A percentile compares a stretch with the other conserved stretches of the same genome.
phyloP scores from a whole-genome alignment of 768 basidiomycete species.

The Russula earlei region DNA sequence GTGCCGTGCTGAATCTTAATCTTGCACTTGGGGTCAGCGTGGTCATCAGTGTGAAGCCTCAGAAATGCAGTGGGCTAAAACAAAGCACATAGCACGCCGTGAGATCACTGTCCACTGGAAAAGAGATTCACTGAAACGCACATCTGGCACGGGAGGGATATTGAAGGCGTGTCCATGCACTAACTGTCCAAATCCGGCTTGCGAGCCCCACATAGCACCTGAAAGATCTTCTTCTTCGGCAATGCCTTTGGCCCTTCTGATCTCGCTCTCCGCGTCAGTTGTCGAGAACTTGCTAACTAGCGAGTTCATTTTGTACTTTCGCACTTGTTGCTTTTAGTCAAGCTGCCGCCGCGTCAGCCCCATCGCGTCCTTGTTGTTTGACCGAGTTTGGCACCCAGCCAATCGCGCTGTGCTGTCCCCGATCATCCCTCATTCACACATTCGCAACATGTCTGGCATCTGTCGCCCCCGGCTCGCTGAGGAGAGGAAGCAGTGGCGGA shows the following conservation, averaged over 20 bases:
- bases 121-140: constrained; percentile 31
- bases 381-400: background rate
- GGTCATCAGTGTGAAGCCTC: constrained; percentile 89
- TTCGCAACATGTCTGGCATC: constrained; percentile 68
- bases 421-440: background rate
- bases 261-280: constrained; percentile 40
- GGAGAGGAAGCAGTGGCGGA: constrained; percentile 98
- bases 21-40: constrained; percentile 84
- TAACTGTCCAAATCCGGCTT: constrained; percentile 72
- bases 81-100: background rate
- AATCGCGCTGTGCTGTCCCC: background rate
- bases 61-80: constrained; percentile 85
- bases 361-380: constrained; percentile 17
- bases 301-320: constrained; percentile 49
- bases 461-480: constrained; percentile 89
- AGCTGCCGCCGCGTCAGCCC: constrained; percentile 9
- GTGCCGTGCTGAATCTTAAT: constrained; percentile 99
- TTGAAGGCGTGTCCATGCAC: constrained; percentile 64
- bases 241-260: constrained; percentile 38
- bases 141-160: constrained; percentile 67
- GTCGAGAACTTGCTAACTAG: constrained; percentile 58
- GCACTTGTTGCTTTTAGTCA: background rate
- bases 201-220: constrained; percentile 73
- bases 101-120: background rate
- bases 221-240: constrained; percentile 56